Conservation (phyloP, 208 protist species). For the Trypanosoma boissoni region DNA sequence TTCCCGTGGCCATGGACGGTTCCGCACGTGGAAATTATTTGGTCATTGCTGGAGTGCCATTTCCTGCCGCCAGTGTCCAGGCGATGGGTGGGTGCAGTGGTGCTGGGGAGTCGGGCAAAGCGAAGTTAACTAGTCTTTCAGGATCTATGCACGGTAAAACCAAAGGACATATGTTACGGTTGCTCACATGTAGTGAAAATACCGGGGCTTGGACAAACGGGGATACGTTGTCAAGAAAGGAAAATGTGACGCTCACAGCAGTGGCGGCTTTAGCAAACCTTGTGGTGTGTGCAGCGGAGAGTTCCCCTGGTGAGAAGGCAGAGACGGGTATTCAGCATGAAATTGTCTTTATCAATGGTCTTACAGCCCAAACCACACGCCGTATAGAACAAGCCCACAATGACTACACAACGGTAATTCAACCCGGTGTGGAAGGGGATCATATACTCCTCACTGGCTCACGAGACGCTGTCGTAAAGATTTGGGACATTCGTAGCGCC, state of each 20-base stretch:
- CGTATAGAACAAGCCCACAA: constrained; percentile 50
- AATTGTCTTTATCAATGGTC: constrained; percentile 38
- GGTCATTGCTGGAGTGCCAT: constrained; percentile 52
- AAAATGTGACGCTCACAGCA: constrained; percentile 48
- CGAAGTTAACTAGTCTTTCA: constrained; percentile 7
- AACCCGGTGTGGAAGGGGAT: constrained; percentile 50
- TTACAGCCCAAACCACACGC: constrained; percentile 37
- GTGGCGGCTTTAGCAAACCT: constrained; percentile 62
- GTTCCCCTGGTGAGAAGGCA: constrained; percentile 8
- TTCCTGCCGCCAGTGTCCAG: constrained; percentile 27
- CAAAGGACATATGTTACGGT: constrained; percentile 33
- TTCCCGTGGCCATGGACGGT: constrained; percentile 57
- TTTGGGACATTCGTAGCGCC: constrained; percentile 64
- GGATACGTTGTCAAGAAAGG: constrained; percentile 46
- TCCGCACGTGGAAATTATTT: constrained; percentile 58
- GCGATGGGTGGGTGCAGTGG: constrained; percentile 15
- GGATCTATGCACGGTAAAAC: not conserved
- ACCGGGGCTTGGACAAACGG: constrained; percentile 57
- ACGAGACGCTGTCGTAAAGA: constrained; percentile 60
- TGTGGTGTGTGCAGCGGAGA: constrained; percentile 60
- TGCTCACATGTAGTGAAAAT: constrained; percentile 58
- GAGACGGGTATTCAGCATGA: constrained; percentile 36
- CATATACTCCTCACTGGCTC: constrained; percentile 62
- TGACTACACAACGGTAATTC: constrained; percentile 73
- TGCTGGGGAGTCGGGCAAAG: not conserved